Conservation (phyloP, 2,329 filamentous ascomycete genomes). For the Calonectria ilicicola region DNA sequence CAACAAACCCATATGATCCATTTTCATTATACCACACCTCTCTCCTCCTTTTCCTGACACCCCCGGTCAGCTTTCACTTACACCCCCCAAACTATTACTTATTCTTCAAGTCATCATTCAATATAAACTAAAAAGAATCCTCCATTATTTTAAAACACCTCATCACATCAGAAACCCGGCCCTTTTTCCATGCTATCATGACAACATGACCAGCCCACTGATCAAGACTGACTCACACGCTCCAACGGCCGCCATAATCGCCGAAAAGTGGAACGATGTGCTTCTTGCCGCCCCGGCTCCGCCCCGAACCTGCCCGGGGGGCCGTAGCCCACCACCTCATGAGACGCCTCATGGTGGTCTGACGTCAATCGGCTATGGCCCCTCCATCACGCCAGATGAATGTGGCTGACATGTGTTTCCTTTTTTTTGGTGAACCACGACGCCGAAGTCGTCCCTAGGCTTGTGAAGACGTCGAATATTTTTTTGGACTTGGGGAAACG, state of each 20-base stretch:
- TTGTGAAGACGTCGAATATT: not conserved
- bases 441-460: not conserved
- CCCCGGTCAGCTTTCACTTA: no score
- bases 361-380: slow-evolving; percentile 26
- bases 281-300: not conserved
- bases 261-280: slow-evolving; percentile 24
- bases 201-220: slow-evolving; percentile 26
- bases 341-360: slow-evolving; percentile 42
- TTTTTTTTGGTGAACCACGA: not conserved
- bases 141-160: not conserved
- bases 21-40: not conserved
- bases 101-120: not conserved
- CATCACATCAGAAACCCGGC: not conserved
- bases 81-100: not conserved
- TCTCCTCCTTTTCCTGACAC: no score
- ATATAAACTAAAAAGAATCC: not conserved
- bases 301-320: slow-evolving; percentile 1
- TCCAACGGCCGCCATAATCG: not conserved
- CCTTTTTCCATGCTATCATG: slow-evolving; percentile 10
- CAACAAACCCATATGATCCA: not conserved
- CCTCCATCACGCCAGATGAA: slow-evolving; percentile 32
- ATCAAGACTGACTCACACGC: slow-evolving; percentile 11
- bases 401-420: slow-evolving; percentile 32
- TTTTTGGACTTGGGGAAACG: not conserved
- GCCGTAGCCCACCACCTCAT: slow-evolving; percentile 29